Conservation (phyloP, 225 moss, liverwort and hornwort species). For the Sphagnum tenellum region DNA sequence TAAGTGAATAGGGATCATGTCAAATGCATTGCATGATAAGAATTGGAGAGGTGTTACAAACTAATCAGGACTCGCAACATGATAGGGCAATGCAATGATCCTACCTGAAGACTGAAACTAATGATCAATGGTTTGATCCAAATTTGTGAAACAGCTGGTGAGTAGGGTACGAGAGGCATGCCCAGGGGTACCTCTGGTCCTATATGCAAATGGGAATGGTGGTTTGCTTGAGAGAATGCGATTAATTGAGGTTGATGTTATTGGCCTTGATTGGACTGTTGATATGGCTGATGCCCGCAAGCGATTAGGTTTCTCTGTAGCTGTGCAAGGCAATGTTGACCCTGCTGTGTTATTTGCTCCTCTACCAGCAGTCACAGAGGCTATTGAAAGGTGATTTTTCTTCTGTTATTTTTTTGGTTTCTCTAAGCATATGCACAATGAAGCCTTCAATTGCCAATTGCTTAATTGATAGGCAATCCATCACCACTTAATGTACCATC, state of each 20-base stretch:
- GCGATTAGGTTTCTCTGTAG: conserved; percentile 38
- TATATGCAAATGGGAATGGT: conserved; percentile 61
- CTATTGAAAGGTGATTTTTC: conserved; percentile 32
- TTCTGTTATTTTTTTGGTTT: too few species aligned
- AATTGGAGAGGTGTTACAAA: too few species aligned
- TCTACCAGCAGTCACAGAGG: conserved; percentile 46
- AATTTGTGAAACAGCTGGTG: conserved; percentile 29
- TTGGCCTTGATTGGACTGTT: conserved; percentile 61
- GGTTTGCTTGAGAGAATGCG: conserved; percentile 63
- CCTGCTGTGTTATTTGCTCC: conserved; percentile 58
- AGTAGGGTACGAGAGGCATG: conserved; percentile 39
- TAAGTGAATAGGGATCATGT: too few species aligned
- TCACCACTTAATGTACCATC: too few species aligned
- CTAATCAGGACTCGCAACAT: too few species aligned
- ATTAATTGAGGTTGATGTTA: conserved; percentile 46
- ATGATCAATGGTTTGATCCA: not conserved
- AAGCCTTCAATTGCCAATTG: too few species aligned
- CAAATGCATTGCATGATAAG: too few species aligned
- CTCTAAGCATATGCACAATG: too few species aligned
- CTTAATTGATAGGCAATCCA: too few species aligned
- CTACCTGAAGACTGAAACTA: too few species aligned
- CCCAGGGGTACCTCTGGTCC: conserved; percentile 45
- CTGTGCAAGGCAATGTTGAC: conserved; percentile 66
- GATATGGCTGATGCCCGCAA: conserved; percentile 63
- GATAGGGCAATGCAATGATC: too few species aligned